A percentile compares a stretch with the other conserved stretches of the same genome.
These are phyloP conservation scores for Phytopythium cucurbitacearum DNA, from an alignment of 352 stramenopile genomes.

Conservation along the genomic window DNA sequence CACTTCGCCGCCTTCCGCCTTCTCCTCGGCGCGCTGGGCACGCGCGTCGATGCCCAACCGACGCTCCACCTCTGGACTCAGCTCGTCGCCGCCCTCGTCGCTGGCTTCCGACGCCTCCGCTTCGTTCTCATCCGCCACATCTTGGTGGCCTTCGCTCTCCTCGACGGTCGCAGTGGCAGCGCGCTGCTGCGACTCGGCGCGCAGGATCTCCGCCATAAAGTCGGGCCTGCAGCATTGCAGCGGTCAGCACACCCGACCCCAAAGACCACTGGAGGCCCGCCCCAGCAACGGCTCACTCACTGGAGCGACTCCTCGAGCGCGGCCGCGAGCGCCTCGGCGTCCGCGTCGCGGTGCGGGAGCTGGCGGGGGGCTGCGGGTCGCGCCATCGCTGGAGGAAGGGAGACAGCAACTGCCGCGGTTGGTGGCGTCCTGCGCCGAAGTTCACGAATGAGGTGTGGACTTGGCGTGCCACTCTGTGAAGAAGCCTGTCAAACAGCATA, in stretches of 20 bases:
- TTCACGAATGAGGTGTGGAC: too few relatives aligned
- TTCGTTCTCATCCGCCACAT: constrained; percentile 7
- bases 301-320: constrained; percentile 57
- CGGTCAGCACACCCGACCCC: neutral
- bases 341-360: constrained; percentile 44
- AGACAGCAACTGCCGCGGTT: neutral
- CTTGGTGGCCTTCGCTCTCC: constrained; percentile 7
- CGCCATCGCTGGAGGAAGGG: constrained; percentile 10
- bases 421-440: neutral
- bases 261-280: neutral
- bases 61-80: constrained; percentile 1
- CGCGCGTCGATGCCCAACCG: constrained; percentile 3
- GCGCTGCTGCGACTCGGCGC: constrained; percentile 31
- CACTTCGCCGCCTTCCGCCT: neutral
- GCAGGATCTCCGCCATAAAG: constrained; percentile 67
- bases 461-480: neutral
- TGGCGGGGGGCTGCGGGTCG: constrained; percentile 7
- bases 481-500: constrained; percentile 1
- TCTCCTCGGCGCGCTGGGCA: constrained; percentile 2
- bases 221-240: constrained; percentile 31
- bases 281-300: constrained; percentile 20
- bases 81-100: constrained; percentile 12
- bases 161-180: neutral
- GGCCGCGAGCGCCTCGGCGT: constrained; percentile 64
- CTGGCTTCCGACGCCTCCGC: constrained; percentile 4